Evolutionary conservation across 768 basidiomycete genomes (phyloP).

Genomic region (Botryobasidium botryosum): DNA sequence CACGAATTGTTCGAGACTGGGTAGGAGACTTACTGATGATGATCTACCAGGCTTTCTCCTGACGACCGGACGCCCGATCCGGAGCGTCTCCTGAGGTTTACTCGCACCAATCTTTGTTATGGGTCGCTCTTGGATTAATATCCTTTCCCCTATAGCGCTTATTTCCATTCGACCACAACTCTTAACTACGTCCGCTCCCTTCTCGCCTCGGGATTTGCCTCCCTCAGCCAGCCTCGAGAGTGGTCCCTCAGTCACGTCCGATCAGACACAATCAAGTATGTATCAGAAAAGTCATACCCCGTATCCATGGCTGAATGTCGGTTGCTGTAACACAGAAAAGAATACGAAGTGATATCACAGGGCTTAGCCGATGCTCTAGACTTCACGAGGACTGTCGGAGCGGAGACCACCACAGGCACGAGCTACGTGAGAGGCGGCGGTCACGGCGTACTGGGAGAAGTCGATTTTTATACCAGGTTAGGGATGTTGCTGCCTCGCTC

Average conservation of each 20-base stretch:
- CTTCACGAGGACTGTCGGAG: slow-evolving; percentile 80
- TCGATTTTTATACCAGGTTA: slow-evolving; percentile 86
- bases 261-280: slow-evolving; percentile 7
- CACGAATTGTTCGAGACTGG: too few species aligned
- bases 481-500: slow-evolving; percentile 10
- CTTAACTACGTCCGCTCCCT: slow-evolving; percentile 83
- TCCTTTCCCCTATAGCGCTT: slow-evolving; percentile 44
- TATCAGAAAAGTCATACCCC: too few species aligned
- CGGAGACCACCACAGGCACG: slow-evolving; percentile 30
- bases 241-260: slow-evolving; percentile 92
- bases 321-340: slow-evolving; percentile 30
- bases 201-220: slow-evolving; percentile 84
- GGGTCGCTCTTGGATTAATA: neutral
- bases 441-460: slow-evolving; percentile 59
- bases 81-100: slow-evolving; percentile 64
- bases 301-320: too few species aligned
- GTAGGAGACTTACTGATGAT: neutral
- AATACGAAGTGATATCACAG: slow-evolving; percentile 75
- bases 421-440: slow-evolving; percentile 59
- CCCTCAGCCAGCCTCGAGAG: slow-evolving; percentile 73
- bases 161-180: slow-evolving; percentile 90
- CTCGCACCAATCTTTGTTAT: neutral
- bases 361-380: slow-evolving; percentile 83
- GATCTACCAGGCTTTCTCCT: slow-evolving; percentile 39
- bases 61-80: slow-evolving; percentile 82